Conservation (phyloP, 2,329 filamentous ascomycete genomes). For the Bipolaris victoriae region DNA sequence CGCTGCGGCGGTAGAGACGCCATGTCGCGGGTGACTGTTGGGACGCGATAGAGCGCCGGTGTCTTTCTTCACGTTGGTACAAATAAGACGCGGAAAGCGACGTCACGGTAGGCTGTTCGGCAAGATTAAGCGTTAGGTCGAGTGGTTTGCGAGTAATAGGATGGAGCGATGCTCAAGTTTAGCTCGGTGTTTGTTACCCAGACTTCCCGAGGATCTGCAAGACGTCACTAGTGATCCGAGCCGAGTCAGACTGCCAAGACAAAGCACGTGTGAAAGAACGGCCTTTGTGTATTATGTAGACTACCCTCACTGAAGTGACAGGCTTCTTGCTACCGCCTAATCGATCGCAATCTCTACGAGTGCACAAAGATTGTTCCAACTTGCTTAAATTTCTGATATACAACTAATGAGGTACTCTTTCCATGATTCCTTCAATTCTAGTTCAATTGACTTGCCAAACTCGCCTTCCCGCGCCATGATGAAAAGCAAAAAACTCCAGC, state of each 20-base stretch:
- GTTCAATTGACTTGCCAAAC: too few species aligned
- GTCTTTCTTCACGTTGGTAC: not conserved
- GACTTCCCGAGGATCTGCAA: conserved; percentile 24
- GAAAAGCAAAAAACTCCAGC: too few species aligned
- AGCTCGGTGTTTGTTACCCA: conserved; percentile 25
- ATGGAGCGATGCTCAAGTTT: conserved; percentile 5
- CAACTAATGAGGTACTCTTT: too few species aligned
- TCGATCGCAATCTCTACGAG: not conserved
- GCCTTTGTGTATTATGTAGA: too few species aligned
- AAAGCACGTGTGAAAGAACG: conserved; percentile 11
- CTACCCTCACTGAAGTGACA: too few species aligned
- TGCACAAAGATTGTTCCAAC: too few species aligned
- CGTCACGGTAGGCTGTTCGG: not conserved
- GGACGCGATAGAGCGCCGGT: not conserved
- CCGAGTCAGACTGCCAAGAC: conserved; percentile 22
- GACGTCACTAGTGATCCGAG: conserved; percentile 20
- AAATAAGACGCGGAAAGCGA: not conserved
- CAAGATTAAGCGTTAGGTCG: not conserved
- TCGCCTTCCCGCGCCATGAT: too few species aligned
- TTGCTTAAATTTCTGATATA: too few species aligned
- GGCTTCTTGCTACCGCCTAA: too few species aligned
- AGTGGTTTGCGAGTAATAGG: not conserved
- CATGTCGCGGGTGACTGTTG: conserved; percentile 36
- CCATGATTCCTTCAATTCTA: too few species aligned
- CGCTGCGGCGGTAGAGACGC: conserved; percentile 51